Evolutionary conservation across 768 basidiomycete species (phyloP).

Genomic region (Pisolithus albus): DNA sequence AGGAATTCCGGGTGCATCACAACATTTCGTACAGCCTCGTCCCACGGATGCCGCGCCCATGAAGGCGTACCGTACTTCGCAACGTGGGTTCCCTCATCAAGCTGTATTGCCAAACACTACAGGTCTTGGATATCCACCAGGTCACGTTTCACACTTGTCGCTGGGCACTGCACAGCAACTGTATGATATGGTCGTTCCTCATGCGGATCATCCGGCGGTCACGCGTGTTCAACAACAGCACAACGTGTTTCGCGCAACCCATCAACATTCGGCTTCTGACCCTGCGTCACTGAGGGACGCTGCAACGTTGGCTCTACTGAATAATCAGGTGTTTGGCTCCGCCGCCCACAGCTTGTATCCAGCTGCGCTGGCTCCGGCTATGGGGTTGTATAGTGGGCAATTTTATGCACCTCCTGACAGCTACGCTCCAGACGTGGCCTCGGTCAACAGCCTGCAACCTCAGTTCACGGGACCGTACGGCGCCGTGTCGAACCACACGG

Average conservation of each 20-base stretch:
- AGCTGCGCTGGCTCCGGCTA: slow-evolving; percentile 33
- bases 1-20: slow-evolving; percentile 33
- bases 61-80: slow-evolving; percentile 55
- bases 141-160: slow-evolving; percentile 61
- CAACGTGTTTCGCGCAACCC: slow-evolving; percentile 62
- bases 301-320: slow-evolving; percentile 57
- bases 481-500: slow-evolving; percentile 36
- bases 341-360: slow-evolving; percentile 51
- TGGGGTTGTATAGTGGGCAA: slow-evolving; percentile 33
- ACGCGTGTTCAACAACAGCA: slow-evolving; percentile 76
- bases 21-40: slow-evolving; percentile 46
- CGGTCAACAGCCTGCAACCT: slow-evolving; percentile 54
- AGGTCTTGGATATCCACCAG: slow-evolving; percentile 45
- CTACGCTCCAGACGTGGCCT: slow-evolving; percentile 48
- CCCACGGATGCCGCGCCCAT: slow-evolving; percentile 41
- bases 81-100: slow-evolving; percentile 53
- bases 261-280: slow-evolving; percentile 81
- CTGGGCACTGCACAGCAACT: slow-evolving; percentile 70
- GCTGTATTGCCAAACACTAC: slow-evolving; percentile 49
- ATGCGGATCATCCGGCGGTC: slow-evolving; percentile 53
- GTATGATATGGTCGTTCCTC: slow-evolving; percentile 69
- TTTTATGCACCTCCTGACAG: slow-evolving; percentile 59
- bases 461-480: slow-evolving; percentile 52
- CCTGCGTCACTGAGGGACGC: slow-evolving; percentile 72
- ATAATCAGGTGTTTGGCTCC: slow-evolving; percentile 44